Conservation (phyloP, 1,284 basidiomycete genomes). For the Chalciporus sp. region DNA sequence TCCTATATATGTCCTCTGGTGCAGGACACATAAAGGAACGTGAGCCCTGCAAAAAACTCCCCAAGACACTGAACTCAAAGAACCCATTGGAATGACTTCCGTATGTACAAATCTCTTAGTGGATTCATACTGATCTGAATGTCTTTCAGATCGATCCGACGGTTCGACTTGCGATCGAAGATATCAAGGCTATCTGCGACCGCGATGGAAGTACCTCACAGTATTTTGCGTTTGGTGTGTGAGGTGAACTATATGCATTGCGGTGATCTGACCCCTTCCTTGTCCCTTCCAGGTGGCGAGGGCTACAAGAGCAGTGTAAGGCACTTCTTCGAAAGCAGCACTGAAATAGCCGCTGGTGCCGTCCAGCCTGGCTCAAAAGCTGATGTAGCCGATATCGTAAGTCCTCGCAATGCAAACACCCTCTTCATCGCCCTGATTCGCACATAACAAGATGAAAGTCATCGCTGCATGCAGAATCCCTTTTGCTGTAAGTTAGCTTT, state of each 20-base stretch:
- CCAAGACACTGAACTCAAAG: neutral
- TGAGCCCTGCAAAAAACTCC: neutral
- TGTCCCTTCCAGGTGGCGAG: conserved; percentile 8
- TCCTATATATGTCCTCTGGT: neutral
- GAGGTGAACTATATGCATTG: neutral
- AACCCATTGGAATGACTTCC: neutral
- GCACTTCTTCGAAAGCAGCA: conserved; percentile 13
- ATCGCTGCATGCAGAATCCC: neutral
- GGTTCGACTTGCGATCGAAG: neutral
- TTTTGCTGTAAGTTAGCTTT: neutral
- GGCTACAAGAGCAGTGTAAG: conserved; percentile 11
- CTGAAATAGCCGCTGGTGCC: conserved; percentile 8
- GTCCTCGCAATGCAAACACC: neutral
- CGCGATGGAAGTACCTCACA: neutral
- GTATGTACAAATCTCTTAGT: neutral
- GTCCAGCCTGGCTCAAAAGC: conserved; percentile 10
- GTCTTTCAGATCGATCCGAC: neutral
- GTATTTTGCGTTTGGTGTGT: neutral
- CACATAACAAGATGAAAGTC: neutral
- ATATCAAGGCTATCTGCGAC: neutral
- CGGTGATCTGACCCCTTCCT: neutral
- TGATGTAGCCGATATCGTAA: conserved; percentile 2
- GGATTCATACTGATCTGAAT: neutral
- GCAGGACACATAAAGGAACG: neutral
- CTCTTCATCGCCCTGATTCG: neutral